phyloP scores from a whole-genome alignment of 257 asterid genomes.

The Rauvolfia tetraphylla region DNA sequence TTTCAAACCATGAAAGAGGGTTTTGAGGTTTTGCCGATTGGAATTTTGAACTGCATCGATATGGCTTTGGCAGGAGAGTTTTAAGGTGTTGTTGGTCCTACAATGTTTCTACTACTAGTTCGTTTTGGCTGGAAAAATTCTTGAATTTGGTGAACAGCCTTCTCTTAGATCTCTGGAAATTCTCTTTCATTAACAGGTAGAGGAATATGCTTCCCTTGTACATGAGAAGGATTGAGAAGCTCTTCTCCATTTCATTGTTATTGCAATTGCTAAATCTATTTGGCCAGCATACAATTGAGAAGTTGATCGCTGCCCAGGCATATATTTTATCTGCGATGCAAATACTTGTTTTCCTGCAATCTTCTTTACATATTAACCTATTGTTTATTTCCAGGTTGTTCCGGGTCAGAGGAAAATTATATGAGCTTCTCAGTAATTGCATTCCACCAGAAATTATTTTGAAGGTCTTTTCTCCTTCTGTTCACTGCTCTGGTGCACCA shows the following conservation, averaged over 20 bases:
- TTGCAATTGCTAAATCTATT: not conserved
- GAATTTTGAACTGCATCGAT: not conserved
- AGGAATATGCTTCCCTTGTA: not conserved
- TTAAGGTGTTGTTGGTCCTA: not conserved
- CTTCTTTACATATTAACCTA: not conserved
- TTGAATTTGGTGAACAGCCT: not conserved
- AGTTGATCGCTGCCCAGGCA: not conserved
- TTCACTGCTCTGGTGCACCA: constrained; percentile 14
- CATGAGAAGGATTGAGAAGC: not conserved
- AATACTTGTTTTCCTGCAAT: not conserved
- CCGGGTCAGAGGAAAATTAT: constrained; percentile 90
- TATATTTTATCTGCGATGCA: not conserved
- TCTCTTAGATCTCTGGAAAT: not conserved
- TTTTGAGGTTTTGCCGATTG: too few relatives aligned
- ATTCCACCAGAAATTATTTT: constrained; percentile 87
- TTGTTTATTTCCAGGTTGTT: constrained; percentile 55
- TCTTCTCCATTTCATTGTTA: not conserved
- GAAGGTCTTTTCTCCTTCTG: constrained; percentile 45
- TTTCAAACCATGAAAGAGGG: too few relatives aligned
- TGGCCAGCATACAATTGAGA: not conserved
- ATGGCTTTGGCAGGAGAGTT: not conserved
- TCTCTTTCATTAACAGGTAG: not conserved
- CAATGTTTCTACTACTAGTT: not conserved
- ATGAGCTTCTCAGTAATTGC: constrained; percentile 86
- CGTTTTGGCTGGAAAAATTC: not conserved